Evolutionary conservation across 2,329 filamentous ascomycete genomes (phyloP).

Genomic region (Botryotinia narcissicola): DNA sequence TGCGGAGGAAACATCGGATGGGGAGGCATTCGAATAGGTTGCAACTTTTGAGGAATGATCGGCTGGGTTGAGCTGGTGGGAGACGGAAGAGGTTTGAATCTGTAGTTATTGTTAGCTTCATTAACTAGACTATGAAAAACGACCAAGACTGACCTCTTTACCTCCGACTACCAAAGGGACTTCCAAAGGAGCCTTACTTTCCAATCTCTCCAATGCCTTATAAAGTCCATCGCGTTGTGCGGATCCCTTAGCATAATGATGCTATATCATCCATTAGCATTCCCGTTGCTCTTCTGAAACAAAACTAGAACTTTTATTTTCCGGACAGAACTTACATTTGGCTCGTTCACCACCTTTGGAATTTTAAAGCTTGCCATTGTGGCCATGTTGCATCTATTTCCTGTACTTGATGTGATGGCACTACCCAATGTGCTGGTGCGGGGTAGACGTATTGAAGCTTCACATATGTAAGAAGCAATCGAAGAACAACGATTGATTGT

Average conservation of each 20-base stretch:
- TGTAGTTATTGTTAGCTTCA: constrained; percentile 37
- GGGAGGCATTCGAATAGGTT: constrained; percentile 77
- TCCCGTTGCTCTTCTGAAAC: not conserved
- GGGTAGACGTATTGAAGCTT: constrained; percentile 29
- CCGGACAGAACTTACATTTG: constrained; percentile 67
- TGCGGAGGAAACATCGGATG: constrained; percentile 65
- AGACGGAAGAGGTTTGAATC: constrained; percentile 64
- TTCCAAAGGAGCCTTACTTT: constrained; percentile 67
- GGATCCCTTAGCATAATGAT: constrained; percentile 85
- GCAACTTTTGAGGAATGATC: constrained; percentile 75
- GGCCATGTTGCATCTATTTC: constrained; percentile 29
- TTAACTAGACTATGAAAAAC: not conserved
- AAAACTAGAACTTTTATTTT: not conserved
- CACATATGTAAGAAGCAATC: constrained; percentile 22
- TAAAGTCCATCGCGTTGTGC: constrained; percentile 73
- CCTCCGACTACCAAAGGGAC: constrained; percentile 83
- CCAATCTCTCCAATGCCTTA: constrained; percentile 67
- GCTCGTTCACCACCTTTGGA: constrained; percentile 85
- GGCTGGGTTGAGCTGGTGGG: constrained; percentile 77
- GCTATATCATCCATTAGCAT: constrained; percentile 50
- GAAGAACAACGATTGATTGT: constrained; percentile 26
- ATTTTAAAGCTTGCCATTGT: constrained; percentile 78
- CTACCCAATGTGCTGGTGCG: constrained; percentile 23
- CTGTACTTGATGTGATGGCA: not conserved
- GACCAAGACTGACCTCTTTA: constrained; percentile 60